Evolutionary conservation across 192 early-diverging fungal genomes (phyloP), one percentile per base, ranked within the genome.

Genomic region (Coemansia sp.): DNA sequence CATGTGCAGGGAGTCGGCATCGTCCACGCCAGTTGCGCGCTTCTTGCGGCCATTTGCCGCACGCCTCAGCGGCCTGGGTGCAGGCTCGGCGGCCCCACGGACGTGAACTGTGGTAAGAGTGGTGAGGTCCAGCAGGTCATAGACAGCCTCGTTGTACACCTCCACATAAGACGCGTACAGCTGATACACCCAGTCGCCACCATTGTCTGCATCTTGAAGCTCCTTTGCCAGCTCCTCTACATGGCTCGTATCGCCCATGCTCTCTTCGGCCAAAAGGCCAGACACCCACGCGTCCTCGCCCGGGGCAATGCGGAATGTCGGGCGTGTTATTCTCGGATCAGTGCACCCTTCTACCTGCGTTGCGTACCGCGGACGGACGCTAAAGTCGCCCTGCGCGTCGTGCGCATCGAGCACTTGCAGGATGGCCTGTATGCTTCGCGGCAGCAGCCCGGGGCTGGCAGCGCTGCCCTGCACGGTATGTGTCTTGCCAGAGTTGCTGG

Each of bases 151-250:
- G 39, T 83, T 88, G 63, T 94, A 94, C 22, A 98, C 84, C 52
- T 98, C 95, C 23, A 91, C 60, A 67, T 91, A 98, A 8, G 88
- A 91, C 23, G 94, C 86, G 60, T 90, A 87, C 28, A 98, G 78
- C 9, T 87, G 67, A 60, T 86, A 98, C 53, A 87, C 88, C 52
- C 83, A 84, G 20, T 84, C 66, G 33, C 42, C 30, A 7, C 18
- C 35, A 0, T 1, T 19, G 6, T 26, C 50, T 9, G 26, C 47
- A 7, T 58, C 50, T 13, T 61, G 49, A 14, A 69, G 55, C 19
- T 56, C 56, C 17, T 44, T 23, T 14, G 36, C 53, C 6, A 73
- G 50, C 4, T 51, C 71, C 0, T 48, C 46, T 24, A 63, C 30
- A n/a, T n/a, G n/a, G 6, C 27, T 18, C 5, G 40, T 25, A 13